phyloP scores from a whole-genome alignment of 371 early-diverging fungal genomes.

The Funneliformis caledonium region DNA sequence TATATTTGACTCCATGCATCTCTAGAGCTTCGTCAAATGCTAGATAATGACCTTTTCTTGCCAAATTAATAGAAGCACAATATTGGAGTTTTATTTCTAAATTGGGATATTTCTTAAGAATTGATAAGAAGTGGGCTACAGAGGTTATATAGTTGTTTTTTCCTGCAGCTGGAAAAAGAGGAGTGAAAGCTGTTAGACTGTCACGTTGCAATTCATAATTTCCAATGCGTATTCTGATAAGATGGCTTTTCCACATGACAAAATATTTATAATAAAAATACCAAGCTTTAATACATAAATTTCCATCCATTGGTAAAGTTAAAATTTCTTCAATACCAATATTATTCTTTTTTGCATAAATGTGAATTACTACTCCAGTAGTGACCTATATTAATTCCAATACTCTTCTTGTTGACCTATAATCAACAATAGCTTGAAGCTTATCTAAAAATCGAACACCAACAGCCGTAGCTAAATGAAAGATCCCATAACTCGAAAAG shows the following conservation, averaged over 20 bases:
- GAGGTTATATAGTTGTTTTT: conserved; percentile 15
- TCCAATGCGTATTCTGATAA: neutral
- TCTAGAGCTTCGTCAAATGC: conserved; percentile 20
- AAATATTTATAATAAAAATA: neutral
- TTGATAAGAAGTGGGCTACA: neutral
- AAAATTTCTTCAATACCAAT: neutral
- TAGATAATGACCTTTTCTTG: too few relatives aligned
- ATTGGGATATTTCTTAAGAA: neutral
- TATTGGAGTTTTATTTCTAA: too few relatives aligned
- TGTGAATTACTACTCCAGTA: neutral
- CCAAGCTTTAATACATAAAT: neutral
- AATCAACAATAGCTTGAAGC: too few relatives aligned
- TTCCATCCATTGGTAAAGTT: neutral
- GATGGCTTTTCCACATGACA: neutral
- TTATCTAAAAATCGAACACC: too few relatives aligned
- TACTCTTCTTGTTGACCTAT: too few relatives aligned
- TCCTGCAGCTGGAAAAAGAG: neutral
- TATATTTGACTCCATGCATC: neutral
- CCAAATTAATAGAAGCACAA: too few relatives aligned
- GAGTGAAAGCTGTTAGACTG: neutral
- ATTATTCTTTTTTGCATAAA: conserved; percentile 5
- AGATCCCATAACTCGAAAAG: conserved; percentile 5
- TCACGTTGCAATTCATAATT: neutral
- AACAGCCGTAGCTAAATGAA: neutral
- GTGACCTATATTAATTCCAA: neutral